Percentiles rank a stretch among this genome's conserved stretches.
phyloP scores from a whole-genome alignment of 371 early-diverging fungal species.

The Chytridium lagenaria region DNA sequence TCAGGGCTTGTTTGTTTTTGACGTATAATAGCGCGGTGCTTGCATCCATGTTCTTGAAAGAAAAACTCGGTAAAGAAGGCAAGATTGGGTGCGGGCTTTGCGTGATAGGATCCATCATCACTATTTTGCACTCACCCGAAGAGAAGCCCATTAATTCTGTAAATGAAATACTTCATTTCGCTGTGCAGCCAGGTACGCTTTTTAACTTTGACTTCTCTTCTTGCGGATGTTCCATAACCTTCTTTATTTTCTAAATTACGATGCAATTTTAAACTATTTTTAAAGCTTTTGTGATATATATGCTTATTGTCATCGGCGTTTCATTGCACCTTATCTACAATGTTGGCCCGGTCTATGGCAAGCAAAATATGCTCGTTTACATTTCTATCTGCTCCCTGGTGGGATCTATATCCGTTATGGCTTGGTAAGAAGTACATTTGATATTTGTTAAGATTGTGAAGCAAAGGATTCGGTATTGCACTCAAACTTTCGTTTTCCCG shows the following conservation, averaged over 20 bases:
- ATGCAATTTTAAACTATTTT: not conserved
- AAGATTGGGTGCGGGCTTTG: constrained; percentile 91
- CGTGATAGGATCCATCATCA: constrained; percentile 84
- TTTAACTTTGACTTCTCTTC: not conserved
- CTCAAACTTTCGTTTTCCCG: constrained; percentile 89
- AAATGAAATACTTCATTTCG: constrained; percentile 78
- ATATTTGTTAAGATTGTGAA: constrained; percentile 64
- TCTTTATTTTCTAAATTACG: too few relatives aligned
- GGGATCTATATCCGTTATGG: constrained; percentile 65
- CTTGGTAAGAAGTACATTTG: constrained; percentile 53
- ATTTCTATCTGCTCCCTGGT: constrained; percentile 87
- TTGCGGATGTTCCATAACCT: too few relatives aligned
- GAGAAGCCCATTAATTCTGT: constrained; percentile 80
- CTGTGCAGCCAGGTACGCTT: constrained; percentile 70
- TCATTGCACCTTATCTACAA: constrained; percentile 11
- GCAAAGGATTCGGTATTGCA: constrained; percentile 82
- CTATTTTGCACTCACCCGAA: constrained; percentile 88
- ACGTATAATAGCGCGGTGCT: constrained; percentile 72
- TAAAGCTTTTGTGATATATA: constrained; percentile 11
- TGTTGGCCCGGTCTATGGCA: constrained; percentile 9
- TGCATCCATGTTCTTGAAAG: constrained; percentile 88
- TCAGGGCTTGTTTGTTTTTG: not conserved
- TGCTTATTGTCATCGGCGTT: constrained; percentile 2
- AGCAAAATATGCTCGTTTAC: constrained; percentile 74
- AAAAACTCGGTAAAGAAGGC: constrained; percentile 81